Evolutionary conservation across 2,329 filamentous ascomycete species (phyloP), one percentile per base, ranked within the genome.

Genomic region (Kalmusia sp.): DNA sequence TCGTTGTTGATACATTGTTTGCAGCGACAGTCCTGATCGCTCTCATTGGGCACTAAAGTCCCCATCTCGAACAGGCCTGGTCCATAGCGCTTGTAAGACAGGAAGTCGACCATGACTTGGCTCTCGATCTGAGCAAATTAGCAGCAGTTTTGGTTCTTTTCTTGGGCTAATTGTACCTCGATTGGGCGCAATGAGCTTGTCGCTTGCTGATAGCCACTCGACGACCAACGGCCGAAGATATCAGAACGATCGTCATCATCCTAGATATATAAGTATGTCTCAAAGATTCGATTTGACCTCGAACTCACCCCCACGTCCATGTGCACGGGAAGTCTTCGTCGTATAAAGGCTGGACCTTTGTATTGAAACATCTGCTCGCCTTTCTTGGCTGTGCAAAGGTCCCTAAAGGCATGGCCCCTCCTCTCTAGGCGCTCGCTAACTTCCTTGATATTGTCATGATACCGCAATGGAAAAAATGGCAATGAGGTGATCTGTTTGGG

Each of bases 51-150:
- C 47, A 53, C 6, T 37, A 6, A 11, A 47, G n/a, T n/a, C n/a
- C n/a, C n/a, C n/a, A n/a, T n/a, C n/a, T n/a, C n/a, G n/a, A n/a
- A n/a, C n/a, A n/a, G n/a, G n/a, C 25, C 7, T 55, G 35, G 25
- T 52, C 55, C 52, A 58, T 55, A 19, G 55, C 53, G 49, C 4
- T 55, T 22, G 31, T 55, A 55, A 4, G 52, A 55, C 8, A 50
- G 40, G 40, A 53, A 50, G 39, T 58, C 55, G 2, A 55, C 37
- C 45, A 58, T 58, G 4, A 55, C 37, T 15, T 47, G 45, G 14
- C 50, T 52, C 8, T 12, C 25, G 14, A 39, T 51, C 46, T 53
- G 35, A 14, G 6, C 22, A 12, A 15, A 8, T 39, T 28, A 49
- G 46, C 15, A n/a, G n/a, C n/a, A n/a, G n/a, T n/a, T n/a, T n/a